These are phyloP conservation scores for Candida boleticola DNA, from an alignment of 805 yeast genomes.

Conservation along the genomic window DNA sequence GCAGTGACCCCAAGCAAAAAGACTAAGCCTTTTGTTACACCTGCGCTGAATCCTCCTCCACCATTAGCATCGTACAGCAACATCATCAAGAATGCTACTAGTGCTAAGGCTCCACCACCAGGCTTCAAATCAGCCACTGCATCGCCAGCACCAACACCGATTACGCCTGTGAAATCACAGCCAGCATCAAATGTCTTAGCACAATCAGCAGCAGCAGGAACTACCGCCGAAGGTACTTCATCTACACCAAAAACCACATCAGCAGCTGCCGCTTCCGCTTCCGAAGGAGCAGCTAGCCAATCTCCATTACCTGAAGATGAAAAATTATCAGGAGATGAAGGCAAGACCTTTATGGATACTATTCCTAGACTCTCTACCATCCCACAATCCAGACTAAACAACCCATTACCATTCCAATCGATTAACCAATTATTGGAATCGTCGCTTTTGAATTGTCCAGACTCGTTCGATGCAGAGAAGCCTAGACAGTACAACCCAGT, in stretches of 20 bases:
- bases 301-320: constrained; percentile 8
- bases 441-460: constrained; percentile 87
- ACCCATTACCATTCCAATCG: constrained; percentile 53
- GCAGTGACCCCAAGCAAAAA: constrained; percentile 17
- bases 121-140: constrained; percentile 24
- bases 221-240: background rate
- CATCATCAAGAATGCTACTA: constrained; percentile 5
- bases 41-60: constrained; percentile 18
- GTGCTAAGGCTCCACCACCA: constrained; percentile 16
- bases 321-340: constrained; percentile 6
- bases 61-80: constrained; percentile 6
- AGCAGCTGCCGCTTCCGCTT: background rate
- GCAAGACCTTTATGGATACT: constrained; percentile 20
- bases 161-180: constrained; percentile 14
- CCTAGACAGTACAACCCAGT: constrained; percentile 77
- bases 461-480: constrained; percentile 83
- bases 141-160: constrained; percentile 23
- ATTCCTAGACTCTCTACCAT: constrained; percentile 23
- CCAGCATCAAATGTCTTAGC: background rate
- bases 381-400: constrained; percentile 42
- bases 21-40: constrained; percentile 10
- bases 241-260: background rate
- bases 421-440: constrained; percentile 65
- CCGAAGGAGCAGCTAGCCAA: background rate
- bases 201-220: background rate